Percentiles rank a stretch among this genome's conserved stretches.
These are phyloP conservation scores for Beauveria rudraprayagi DNA, from an alignment of 2,329 filamentous ascomycete species.

Conservation along the genomic window DNA sequence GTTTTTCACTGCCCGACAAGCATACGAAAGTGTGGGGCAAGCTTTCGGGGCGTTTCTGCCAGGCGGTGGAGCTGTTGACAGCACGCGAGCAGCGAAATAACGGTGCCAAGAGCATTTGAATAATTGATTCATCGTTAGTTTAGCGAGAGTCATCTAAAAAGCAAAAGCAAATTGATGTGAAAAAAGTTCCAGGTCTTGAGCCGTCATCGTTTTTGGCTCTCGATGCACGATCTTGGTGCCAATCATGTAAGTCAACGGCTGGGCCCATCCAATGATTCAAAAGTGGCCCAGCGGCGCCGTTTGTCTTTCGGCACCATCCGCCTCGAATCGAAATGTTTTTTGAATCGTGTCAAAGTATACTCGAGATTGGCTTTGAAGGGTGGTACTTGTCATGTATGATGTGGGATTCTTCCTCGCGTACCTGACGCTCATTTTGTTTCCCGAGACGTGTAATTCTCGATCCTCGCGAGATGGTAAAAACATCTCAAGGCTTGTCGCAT, in stretches of 20 bases:
- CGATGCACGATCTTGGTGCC: not conserved
- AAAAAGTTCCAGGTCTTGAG: not conserved
- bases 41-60: not conserved
- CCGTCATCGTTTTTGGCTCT: not conserved
- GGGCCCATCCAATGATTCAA: not conserved
- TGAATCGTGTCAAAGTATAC: no score
- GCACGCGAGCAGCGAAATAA: not conserved
- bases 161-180: not conserved
- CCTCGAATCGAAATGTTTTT: not conserved
- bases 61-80: slow-evolving; percentile 1
- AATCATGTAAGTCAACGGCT: not conserved
- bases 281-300: no score
- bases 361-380: no score
- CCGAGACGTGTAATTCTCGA: no score
- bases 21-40: not conserved
- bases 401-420: no score
- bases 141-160: no score
- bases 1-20: not conserved
- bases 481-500: no score
- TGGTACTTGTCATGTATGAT: no score
- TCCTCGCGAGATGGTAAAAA: no score
- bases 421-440: no score
- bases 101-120: not conserved
- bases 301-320: no score
- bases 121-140: not conserved